Percentiles rank a stretch among this genome's conserved stretches.
phyloP scores from a whole-genome alignment of 306 rosid genomes.

The Crataegus laevigata region DNA sequence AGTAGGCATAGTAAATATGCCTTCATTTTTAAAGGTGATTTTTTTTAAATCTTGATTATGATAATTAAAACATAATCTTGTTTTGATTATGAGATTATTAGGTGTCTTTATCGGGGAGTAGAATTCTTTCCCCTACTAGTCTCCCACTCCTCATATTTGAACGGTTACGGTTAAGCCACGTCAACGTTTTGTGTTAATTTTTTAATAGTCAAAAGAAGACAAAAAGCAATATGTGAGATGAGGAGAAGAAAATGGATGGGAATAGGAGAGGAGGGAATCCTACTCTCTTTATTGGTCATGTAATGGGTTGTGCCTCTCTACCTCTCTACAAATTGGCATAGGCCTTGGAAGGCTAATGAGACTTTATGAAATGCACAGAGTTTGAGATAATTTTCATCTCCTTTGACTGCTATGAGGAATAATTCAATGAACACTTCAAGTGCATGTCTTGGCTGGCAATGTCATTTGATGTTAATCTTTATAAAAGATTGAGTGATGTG shows the following conservation, averaged over 20 bases:
- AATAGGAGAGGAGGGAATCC: too few species aligned
- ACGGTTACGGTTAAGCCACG: too few species aligned
- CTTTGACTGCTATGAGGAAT: constrained; percentile 53
- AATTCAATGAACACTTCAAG: constrained; percentile 54
- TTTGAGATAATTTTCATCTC: constrained; percentile 73
- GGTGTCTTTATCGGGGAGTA: constrained; percentile 46
- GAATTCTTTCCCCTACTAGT: too few species aligned
- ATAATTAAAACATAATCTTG: background rate
- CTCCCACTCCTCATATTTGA: too few species aligned
- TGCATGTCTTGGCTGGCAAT: constrained; percentile 80
- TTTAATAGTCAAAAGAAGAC: too few species aligned
- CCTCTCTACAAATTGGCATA: constrained; percentile 91
- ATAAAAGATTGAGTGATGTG: constrained; percentile 44
- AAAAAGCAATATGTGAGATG: too few species aligned
- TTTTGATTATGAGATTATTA: constrained; percentile 13
- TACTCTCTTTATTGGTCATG: constrained; percentile 19
- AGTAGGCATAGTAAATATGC: background rate
- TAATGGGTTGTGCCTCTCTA: constrained; percentile 54
- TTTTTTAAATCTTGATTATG: background rate
- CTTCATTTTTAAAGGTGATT: background rate
- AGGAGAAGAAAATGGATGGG: accelerated
- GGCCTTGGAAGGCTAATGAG: constrained; percentile 69
- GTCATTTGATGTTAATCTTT: constrained; percentile 53
- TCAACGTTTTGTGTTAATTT: too few species aligned
- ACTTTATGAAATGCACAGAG: constrained; percentile 44